Evolutionary conservation across 345 rosid species (phyloP).

Genomic region (Bretschneidera sinensis): DNA sequence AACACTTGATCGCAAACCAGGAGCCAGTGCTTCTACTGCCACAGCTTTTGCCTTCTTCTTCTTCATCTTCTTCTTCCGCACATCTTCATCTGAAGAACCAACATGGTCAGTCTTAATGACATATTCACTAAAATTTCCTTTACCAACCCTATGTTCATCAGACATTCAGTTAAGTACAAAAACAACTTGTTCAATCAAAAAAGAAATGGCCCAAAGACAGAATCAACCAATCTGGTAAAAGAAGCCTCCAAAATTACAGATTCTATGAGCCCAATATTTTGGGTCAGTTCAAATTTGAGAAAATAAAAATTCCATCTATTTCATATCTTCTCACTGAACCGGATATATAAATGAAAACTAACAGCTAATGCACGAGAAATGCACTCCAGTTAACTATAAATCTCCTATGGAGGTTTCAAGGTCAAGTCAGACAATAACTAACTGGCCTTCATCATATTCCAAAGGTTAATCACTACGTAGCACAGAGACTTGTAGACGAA

Average conservation of each 20-base stretch:
- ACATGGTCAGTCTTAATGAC: constrained; percentile 13
- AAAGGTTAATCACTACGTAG: too few species aligned
- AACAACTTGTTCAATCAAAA: too few species aligned
- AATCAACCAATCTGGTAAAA: background rate
- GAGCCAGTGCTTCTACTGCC: constrained; percentile 32
- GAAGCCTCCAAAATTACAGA: background rate
- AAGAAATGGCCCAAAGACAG: background rate
- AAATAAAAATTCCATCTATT: too few species aligned
- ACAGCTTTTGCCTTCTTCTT: constrained; percentile 61
- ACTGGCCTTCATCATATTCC: too few species aligned
- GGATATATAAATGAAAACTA: too few species aligned
- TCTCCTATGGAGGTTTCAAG: too few species aligned
- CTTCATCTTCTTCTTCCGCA: constrained; percentile 63
- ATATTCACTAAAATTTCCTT: background rate
- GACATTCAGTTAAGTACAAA: too few species aligned
- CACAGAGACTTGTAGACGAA: too few species aligned
- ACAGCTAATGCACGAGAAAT: too few species aligned
- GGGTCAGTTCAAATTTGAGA: background rate
- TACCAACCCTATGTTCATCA: background rate
- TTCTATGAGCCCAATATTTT: background rate
- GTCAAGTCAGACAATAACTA: too few species aligned
- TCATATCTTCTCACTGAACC: too few species aligned
- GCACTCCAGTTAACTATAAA: too few species aligned
- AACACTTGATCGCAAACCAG: constrained; percentile 36
- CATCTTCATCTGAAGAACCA: constrained; percentile 57